Evolutionary conservation across 2,329 filamentous ascomycete genomes (phyloP).

Genomic region (Teratosphaeria destructans): DNA sequence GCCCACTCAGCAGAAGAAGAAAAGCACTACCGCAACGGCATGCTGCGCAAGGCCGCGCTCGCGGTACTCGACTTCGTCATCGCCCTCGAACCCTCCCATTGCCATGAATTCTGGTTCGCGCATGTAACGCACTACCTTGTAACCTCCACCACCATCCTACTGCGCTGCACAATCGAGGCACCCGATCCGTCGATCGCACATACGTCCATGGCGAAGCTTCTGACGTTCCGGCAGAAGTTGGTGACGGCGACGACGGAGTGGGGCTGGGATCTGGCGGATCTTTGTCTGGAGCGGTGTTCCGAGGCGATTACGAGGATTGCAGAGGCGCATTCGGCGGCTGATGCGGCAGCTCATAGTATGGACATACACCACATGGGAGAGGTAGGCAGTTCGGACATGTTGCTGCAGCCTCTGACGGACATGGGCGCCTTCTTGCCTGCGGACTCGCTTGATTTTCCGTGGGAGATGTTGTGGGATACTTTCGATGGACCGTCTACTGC

Average conservation of each 20-base stretch:
- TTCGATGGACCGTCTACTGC: not conserved
- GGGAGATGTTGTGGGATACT: constrained; percentile 8
- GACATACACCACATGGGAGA: not conserved
- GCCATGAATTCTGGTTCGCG: constrained; percentile 44
- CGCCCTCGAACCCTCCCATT: constrained; percentile 36
- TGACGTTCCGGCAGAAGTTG: constrained; percentile 3
- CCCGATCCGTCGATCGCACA: constrained; percentile 36
- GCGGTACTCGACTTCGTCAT: constrained; percentile 41
- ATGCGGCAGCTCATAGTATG: constrained; percentile 1
- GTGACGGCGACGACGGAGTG: not conserved
- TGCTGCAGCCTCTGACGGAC: not conserved
- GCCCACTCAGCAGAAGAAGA: constrained; percentile 7
- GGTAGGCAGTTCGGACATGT: not conserved
- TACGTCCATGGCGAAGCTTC: constrained; percentile 31
- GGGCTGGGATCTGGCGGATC: constrained; percentile 44
- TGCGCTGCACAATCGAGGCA: constrained; percentile 43
- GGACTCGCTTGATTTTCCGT: constrained; percentile 8
- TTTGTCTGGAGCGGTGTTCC: constrained; percentile 38
- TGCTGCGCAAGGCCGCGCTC: constrained; percentile 40
- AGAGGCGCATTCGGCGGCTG: constrained; percentile 1
- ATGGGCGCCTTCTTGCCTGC: constrained; percentile 3
- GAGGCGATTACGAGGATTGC: constrained; percentile 29
- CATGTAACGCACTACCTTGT: constrained; percentile 44
- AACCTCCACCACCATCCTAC: constrained; percentile 42
- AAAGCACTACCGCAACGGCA: constrained; percentile 26